Evolutionary conservation across 148 eudicot genomes (phyloP).

Genomic region (Hydrangea macrophylla): DNA sequence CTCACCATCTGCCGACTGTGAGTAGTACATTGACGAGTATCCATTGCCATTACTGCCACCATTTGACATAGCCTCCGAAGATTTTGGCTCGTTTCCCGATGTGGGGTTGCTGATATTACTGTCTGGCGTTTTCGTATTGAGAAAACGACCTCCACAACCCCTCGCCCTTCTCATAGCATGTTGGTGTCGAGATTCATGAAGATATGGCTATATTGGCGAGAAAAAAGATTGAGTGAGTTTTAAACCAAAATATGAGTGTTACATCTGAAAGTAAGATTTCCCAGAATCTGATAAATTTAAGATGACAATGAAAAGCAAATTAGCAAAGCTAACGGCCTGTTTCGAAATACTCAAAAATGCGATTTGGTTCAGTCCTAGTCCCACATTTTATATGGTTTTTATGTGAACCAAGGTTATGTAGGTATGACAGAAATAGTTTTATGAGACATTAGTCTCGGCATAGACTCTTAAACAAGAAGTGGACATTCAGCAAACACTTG

Average conservation of each 20-base stretch:
- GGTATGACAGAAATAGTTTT: too few species aligned
- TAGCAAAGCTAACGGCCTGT: too few species aligned
- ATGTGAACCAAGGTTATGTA: too few species aligned
- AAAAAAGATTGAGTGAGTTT: background rate
- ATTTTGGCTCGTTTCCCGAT: conserved; percentile 21
- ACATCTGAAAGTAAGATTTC: background rate
- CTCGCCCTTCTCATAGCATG: conserved; percentile 79
- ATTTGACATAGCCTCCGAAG: conserved; percentile 19
- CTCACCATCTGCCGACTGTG: conserved; percentile 23
- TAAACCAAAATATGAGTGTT: background rate
- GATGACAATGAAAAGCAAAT: background rate
- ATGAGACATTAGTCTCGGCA: too few species aligned
- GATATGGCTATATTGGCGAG: conserved; percentile 54
- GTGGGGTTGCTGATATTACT: conserved; percentile 21
- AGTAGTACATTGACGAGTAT: conserved; percentile 24
- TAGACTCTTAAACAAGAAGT: too few species aligned
- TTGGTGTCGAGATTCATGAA: conserved; percentile 73
- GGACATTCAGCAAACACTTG: too few species aligned
- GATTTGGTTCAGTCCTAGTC: too few species aligned
- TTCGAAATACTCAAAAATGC: too few species aligned
- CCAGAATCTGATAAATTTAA: background rate
- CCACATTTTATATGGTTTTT: too few species aligned
- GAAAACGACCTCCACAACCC: conserved; percentile 79
- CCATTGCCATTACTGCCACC: conserved; percentile 25
- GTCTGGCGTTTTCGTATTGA: conserved; percentile 49